Conservation (phyloP, 306 rosid genomes). For the Begonia fuchsioides region DNA sequence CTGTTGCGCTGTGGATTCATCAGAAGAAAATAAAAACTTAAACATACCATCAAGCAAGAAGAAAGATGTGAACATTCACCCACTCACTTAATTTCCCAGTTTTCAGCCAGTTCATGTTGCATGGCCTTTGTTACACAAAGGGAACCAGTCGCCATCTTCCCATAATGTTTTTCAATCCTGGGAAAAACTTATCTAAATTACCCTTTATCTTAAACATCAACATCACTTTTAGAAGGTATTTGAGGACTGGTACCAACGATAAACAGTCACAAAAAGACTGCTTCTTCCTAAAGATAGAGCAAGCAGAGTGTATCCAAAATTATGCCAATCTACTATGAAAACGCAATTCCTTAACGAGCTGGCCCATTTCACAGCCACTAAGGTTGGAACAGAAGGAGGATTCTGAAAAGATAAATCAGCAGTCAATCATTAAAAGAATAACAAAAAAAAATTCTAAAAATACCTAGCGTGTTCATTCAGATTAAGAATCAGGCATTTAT, state of each 20-base stretch:
- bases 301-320: conserved; percentile 87
- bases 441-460: not conserved
- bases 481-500: too few species aligned
- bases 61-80: conserved; percentile 14
- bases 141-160: conserved; percentile 87
- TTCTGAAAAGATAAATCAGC: conserved; percentile 30
- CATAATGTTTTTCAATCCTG: conserved; percentile 80
- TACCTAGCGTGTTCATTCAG: not conserved
- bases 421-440: not conserved
- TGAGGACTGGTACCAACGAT: conserved; percentile 47
- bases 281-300: conserved; percentile 78
- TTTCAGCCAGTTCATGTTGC: conserved; percentile 96
- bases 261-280: conserved; percentile 57
- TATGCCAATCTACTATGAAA: conserved; percentile 93
- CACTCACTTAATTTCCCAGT: conserved; percentile 89
- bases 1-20: conserved; percentile 25
- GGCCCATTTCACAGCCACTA: conserved; percentile 87
- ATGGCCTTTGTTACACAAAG: conserved; percentile 87
- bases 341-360: conserved; percentile 64
- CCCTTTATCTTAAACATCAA: not conserved
- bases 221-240: not conserved
- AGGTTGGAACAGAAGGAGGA: conserved; percentile 97
- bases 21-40: conserved; percentile 2
- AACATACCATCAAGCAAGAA: conserved; percentile 1
- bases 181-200: conserved; percentile 11